phyloP scores from a whole-genome alignment of 1,284 basidiomycete genomes.

The Trichosporon coremiiforme region DNA sequence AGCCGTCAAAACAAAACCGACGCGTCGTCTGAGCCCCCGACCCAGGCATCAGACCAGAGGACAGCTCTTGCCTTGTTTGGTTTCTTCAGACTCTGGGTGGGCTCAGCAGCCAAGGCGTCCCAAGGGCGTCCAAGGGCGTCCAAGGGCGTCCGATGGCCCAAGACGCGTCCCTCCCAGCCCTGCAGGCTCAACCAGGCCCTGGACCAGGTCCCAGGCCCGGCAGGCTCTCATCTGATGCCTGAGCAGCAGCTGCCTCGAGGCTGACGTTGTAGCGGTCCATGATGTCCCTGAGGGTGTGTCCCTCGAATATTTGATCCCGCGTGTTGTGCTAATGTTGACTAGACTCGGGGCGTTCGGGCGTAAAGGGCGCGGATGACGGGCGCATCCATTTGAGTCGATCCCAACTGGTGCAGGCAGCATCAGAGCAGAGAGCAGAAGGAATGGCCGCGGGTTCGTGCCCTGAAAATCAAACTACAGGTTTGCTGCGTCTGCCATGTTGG shows the following conservation, averaged over 20 bases:
- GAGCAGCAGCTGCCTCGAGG: too few species aligned
- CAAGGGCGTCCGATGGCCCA: not conserved
- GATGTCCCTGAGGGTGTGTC: not conserved
- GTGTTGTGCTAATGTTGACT: not conserved
- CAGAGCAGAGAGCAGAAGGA: not conserved
- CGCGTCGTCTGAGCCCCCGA: not conserved
- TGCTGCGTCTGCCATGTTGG: not conserved
- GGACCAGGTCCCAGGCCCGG: not conserved
- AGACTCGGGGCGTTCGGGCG: not conserved
- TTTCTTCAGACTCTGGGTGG: not conserved
- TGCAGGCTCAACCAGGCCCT: not conserved
- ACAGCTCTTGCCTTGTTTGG: not conserved
- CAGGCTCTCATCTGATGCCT: too few species aligned
- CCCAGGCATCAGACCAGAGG: not conserved
- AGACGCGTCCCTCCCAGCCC: conserved; percentile 1
- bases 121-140: not conserved
- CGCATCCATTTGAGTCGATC: not conserved
- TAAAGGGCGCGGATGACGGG: too few species aligned
- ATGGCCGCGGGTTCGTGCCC: not conserved
- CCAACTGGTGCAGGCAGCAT: not conserved
- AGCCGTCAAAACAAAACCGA: conserved; percentile 15
- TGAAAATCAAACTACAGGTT: not conserved
- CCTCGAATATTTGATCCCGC: conserved; percentile 6
- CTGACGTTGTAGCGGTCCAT: too few species aligned
- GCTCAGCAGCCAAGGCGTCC: not conserved